A percentile compares a stretch with the other conserved stretches of the same genome.
Evolutionary conservation across 225 moss, liverwort and hornwort species (phyloP).

Genomic region (Anthoceros angustus): DNA sequence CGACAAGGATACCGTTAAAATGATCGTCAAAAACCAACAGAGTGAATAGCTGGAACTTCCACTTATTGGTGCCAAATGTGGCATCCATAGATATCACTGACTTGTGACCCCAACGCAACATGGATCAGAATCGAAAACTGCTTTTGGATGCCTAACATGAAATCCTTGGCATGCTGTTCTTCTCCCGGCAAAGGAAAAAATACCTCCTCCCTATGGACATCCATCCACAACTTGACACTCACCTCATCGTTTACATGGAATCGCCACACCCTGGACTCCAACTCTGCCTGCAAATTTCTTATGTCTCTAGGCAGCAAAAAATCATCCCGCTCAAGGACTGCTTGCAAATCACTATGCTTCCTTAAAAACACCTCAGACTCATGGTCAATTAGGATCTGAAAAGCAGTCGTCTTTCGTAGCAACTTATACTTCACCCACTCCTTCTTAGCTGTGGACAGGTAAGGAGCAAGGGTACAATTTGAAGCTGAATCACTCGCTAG

Average conservation of each 20-base stretch:
- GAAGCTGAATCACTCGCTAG: background rate
- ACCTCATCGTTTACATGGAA: background rate
- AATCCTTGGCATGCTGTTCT: background rate
- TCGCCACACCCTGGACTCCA: background rate
- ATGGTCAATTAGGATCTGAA: background rate
- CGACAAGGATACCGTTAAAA: background rate
- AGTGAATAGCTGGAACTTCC: background rate
- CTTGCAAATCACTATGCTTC: background rate
- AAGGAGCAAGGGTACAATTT: slow-evolving; percentile 1
- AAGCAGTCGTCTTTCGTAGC: background rate
- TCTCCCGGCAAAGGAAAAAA: background rate
- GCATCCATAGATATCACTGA: background rate
- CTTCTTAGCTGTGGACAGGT: background rate
- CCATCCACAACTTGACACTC: background rate
- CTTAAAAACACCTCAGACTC: background rate
- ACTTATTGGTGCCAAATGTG: slow-evolving; percentile 1
- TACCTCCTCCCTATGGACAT: background rate
- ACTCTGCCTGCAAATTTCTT: background rate
- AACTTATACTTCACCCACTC: background rate
- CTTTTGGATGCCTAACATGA: background rate
- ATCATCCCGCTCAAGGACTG: background rate
- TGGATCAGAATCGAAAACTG: background rate
- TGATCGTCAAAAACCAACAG: background rate
- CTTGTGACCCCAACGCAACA: background rate
- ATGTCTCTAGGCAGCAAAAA: background rate